Evolutionary conservation across 2,329 filamentous ascomycete genomes (phyloP), one percentile per base, ranked within the genome.

Genomic region (Ascochyta viciae-villosae): DNA sequence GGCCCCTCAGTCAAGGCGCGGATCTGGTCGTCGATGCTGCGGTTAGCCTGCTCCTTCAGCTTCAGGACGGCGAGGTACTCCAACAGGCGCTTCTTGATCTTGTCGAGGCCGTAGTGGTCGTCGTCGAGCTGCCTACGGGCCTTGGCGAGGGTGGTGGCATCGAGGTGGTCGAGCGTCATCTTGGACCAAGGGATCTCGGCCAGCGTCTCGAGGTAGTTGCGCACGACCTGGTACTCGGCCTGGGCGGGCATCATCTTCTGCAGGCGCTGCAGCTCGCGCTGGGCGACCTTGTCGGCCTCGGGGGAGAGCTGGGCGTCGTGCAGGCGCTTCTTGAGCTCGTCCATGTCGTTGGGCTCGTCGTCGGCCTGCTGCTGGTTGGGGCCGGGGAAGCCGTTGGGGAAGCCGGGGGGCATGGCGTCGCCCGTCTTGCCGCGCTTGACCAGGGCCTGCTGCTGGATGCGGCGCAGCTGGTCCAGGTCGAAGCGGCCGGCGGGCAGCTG

Each of bases 61-160:
- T 95, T 90, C 48, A 99, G 82, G n/a, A 99, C 95, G 2, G 95
- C 96, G 39, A 99, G 83, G 72, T 99, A 99, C 75, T 98, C 96
- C 5, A 99, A 83, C 22, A 99, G 78, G 39, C 95, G 85, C 83
- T 96, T 97, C 85, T 99, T 99, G 71, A 99, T 94, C 77, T 94
- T 96, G 59, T 98, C 92, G 13, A 99, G 81, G 0, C 95, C 95
- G 66, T 98, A 98, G 75, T 99, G 95, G 71, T 99, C 95, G 61
- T 96, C 89, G 68, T 99, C 92, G 6, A 99, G 84, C 75, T 98
- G 95, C 77, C 92, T 91, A 50, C 92, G 87, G 6, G 95, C 95
- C 65, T 84, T 85, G 55, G 85, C 82, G 53, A 98, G 76, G 0
- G 93, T 97, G 9, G 92, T 89, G 0, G 86, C 84, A 7, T 93